These are phyloP conservation scores for Flaveria linearis DNA, from an alignment of 129 eudicot genomes.

Conservation along the genomic window DNA sequence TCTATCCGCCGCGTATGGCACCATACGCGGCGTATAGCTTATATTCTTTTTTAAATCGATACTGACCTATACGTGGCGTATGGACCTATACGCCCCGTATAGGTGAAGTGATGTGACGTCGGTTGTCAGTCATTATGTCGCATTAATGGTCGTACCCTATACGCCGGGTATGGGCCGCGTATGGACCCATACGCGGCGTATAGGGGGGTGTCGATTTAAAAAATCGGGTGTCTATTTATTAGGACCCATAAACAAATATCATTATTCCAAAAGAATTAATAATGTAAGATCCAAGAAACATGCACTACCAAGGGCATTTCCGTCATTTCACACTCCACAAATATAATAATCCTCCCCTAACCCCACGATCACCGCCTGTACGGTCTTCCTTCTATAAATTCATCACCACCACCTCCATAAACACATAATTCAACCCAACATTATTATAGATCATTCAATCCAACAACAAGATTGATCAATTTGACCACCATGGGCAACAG, in stretches of 20 bases:
- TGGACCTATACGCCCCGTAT: no score
- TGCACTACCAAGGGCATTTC: slow-evolving; percentile 24
- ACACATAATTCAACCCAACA: background rate
- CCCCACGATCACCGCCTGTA: slow-evolving; percentile 37
- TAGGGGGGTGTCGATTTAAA: no score
- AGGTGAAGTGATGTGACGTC: no score
- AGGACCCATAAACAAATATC: background rate
- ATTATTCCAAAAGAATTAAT: slow-evolving; percentile 24
- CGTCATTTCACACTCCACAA: slow-evolving; percentile 25
- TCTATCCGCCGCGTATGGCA: no score
- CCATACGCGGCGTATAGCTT: no score
- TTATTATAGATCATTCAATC: background rate
- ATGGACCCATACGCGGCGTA: no score
- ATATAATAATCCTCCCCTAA: slow-evolving; percentile 19
- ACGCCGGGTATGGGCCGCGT: no score
- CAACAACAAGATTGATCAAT: background rate
- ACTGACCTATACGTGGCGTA: no score
- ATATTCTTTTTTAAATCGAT: no score
- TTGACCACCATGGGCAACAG: slow-evolving; percentile 61
- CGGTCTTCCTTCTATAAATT: slow-evolving; percentile 40
- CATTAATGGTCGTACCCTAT: no score
- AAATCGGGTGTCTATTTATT: no score
- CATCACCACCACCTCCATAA: slow-evolving; percentile 14
- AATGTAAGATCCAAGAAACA: slow-evolving; percentile 43
- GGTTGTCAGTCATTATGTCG: no score